phyloP scores from a whole-genome alignment of 2,329 filamentous ascomycete species.

The Penicillium sp. region DNA sequence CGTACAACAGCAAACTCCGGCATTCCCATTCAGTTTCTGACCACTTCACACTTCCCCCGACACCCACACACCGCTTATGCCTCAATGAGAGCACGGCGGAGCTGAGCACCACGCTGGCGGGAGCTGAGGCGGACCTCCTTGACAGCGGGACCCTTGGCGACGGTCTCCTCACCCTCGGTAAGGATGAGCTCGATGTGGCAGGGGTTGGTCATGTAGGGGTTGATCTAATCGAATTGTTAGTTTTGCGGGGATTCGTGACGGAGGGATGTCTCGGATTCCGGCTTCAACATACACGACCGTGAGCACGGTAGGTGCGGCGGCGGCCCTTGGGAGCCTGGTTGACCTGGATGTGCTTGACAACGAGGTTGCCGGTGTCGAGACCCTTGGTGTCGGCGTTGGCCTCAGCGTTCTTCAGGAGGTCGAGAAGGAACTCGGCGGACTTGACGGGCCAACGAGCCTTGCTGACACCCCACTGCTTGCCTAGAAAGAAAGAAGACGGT shows the following conservation, averaged over 20 bases:
- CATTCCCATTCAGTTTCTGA: too few relatives aligned
- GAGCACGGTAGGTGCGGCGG: slow-evolving; percentile 97
- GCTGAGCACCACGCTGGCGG: slow-evolving; percentile 73
- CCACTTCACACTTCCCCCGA: slow-evolving; percentile 19
- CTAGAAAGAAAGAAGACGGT: too few relatives aligned
- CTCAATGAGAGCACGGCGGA: slow-evolving; percentile 54
- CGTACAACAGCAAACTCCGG: too few relatives aligned
- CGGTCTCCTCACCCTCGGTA: slow-evolving; percentile 90
- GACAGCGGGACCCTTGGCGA: slow-evolving; percentile 67
- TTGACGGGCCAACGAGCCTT: slow-evolving; percentile 98
- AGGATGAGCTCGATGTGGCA: slow-evolving; percentile 99
- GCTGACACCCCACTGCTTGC: slow-evolving; percentile 97
- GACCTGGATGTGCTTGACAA: slow-evolving; percentile 99
- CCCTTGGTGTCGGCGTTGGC: slow-evolving; percentile 95
- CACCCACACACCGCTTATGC: slow-evolving; percentile 37
- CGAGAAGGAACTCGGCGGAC: slow-evolving; percentile 95
- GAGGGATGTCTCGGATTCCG: too few relatives aligned
- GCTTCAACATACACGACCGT: slow-evolving; percentile 99
- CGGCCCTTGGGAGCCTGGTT: slow-evolving; percentile 99
- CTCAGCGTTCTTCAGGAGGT: slow-evolving; percentile 94
- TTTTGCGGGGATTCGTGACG: too few relatives aligned
- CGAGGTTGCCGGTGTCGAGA: slow-evolving; percentile 89
- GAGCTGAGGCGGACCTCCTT: slow-evolving; percentile 68
- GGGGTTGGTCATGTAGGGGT: slow-evolving; percentile 99
- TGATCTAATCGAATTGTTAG: too few relatives aligned